Evolutionary conservation across 805 yeast genomes (phyloP).

Genomic region (Wickerhamomyces rabaulensis): DNA sequence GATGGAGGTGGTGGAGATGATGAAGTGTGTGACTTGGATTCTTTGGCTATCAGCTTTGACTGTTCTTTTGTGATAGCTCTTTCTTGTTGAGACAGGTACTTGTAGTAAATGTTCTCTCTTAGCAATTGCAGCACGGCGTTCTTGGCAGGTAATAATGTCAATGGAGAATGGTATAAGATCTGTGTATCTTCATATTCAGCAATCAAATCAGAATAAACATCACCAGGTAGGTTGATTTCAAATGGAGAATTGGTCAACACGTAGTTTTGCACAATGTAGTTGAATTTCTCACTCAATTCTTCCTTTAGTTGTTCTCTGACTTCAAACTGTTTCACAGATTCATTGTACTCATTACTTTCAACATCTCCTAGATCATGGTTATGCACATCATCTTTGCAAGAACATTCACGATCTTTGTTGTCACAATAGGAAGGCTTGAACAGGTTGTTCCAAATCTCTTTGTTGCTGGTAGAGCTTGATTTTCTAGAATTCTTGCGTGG

Average conservation of each 20-base stretch:
- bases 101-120: constrained; percentile 28
- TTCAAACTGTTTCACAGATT: constrained; percentile 14
- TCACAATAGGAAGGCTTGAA: constrained; percentile 12
- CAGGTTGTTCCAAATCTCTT: constrained; percentile 14
- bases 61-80: constrained; percentile 8
- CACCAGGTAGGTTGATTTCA: constrained; percentile 44
- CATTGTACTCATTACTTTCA: constrained; percentile 12
- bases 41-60: background rate
- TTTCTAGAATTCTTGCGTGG: background rate
- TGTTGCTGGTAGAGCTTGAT: background rate
- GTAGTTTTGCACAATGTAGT: constrained; percentile 34
- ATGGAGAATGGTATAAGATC: constrained; percentile 29
- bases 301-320: constrained; percentile 15
- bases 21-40: background rate
- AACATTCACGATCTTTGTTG: constrained; percentile 5
- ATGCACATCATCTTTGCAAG: constrained; percentile 10
- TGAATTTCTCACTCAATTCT: constrained; percentile 30
- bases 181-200: constrained; percentile 20
- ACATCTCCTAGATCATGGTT: constrained; percentile 2
- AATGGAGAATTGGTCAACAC: constrained; percentile 37
- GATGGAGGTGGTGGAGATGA: background rate
- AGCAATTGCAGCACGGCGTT: constrained; percentile 27
- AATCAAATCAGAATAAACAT: constrained; percentile 27
- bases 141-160: constrained; percentile 26
- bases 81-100: constrained; percentile 23